Evolutionary conservation across 2,329 filamentous ascomycete species (phyloP).

Genomic region (Stemphylium beticola): DNA sequence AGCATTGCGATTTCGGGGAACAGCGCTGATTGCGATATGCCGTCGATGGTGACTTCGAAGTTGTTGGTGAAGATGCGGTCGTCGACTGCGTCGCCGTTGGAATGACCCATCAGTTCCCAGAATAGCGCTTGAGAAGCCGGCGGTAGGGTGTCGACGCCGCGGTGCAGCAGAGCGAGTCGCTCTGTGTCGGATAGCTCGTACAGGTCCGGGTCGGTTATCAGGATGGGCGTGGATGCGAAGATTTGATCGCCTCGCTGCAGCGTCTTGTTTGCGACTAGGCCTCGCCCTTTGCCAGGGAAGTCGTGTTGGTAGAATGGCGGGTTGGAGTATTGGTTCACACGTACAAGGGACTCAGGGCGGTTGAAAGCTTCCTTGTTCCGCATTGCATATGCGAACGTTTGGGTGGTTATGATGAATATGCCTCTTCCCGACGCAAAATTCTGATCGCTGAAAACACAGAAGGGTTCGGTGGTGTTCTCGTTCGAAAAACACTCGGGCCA

Average conservation of each 20-base stretch:
- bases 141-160: slow-evolving; percentile 36
- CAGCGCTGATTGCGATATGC: slow-evolving; percentile 30
- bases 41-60: slow-evolving; percentile 39
- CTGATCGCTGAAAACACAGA: slow-evolving; percentile 41
- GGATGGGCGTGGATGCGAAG: slow-evolving; percentile 41
- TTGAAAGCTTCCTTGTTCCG: slow-evolving; percentile 39
- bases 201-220: slow-evolving; percentile 36
- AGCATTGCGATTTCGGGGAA: slow-evolving; percentile 47
- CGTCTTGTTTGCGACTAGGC: slow-evolving; percentile 44
- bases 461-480: slow-evolving; percentile 31
- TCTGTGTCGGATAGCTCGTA: slow-evolving; percentile 33
- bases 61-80: slow-evolving; percentile 47
- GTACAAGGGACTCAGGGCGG: slow-evolving; percentile 21
- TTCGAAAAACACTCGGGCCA: slow-evolving; percentile 43
- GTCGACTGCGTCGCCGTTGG: slow-evolving; percentile 36
- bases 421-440: slow-evolving; percentile 40
- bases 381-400: slow-evolving; percentile 34
- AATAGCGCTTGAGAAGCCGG: slow-evolving; percentile 25
- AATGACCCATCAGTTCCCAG: slow-evolving; percentile 40
- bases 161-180: slow-evolving; percentile 35
- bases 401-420: slow-evolving; percentile 39
- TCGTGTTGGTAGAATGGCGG: slow-evolving; percentile 39
- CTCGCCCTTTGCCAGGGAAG: slow-evolving; percentile 42
- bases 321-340: slow-evolving; percentile 33
- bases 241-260: slow-evolving; percentile 44